A percentile compares a stretch with the other conserved stretches of the same genome.
Conservation (phyloP, 2,329 filamentous ascomycete species). For the Tolypocladium pustulatum region DNA sequence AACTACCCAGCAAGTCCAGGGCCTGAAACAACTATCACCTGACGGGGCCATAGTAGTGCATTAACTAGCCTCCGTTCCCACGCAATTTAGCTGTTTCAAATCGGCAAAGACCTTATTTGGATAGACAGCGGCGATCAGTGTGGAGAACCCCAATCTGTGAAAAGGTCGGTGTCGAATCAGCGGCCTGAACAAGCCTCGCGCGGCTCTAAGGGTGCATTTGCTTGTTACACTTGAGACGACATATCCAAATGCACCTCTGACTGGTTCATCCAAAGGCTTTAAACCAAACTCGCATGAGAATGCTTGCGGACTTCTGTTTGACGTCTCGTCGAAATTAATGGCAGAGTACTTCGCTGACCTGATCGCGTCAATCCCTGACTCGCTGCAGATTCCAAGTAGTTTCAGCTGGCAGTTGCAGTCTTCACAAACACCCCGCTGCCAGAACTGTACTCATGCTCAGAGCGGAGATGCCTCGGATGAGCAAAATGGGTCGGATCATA, state of each 20-base stretch:
- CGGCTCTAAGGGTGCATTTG: too few species aligned
- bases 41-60: neutral
- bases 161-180: neutral
- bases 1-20: neutral
- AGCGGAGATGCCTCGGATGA: neutral
- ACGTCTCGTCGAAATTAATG: too few species aligned
- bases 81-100: neutral
- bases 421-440: neutral
- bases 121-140: neutral
- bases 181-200: neutral
- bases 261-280: neutral
- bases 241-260: neutral
- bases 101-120: neutral
- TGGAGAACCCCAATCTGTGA: neutral
- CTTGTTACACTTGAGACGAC: neutral
- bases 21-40: neutral
- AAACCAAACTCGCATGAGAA: neutral
- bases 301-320: too few species aligned
- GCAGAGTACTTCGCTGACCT: too few species aligned
- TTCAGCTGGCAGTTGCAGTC: neutral
- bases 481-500: neutral
- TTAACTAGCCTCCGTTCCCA: neutral
- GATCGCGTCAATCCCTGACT: neutral
- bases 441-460: neutral
- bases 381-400: neutral